Evolutionary conservation across 306 rosid genomes (phyloP).

Genomic region (Cicer yamashitae): DNA sequence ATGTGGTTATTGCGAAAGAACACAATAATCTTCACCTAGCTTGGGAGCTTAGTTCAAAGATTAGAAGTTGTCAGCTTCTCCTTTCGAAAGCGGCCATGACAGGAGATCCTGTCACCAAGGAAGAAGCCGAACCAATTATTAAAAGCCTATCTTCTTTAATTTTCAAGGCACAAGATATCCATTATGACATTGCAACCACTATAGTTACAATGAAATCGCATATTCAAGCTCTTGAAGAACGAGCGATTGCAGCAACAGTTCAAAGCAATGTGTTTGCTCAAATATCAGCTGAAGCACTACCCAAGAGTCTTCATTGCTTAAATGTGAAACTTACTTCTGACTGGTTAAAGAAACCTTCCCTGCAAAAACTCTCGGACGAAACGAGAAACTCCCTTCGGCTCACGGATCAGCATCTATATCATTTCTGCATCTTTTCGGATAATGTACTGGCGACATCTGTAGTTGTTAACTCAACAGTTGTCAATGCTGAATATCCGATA

Average conservation of each 20-base stretch:
- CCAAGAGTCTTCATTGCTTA: constrained; percentile 90
- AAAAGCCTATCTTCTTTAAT: constrained; percentile 77
- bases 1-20: constrained; percentile 88
- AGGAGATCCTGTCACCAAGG: constrained; percentile 68
- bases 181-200: constrained; percentile 91
- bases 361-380: constrained; percentile 60
- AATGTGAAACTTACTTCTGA: constrained; percentile 75
- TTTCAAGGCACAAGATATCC: constrained; percentile 83
- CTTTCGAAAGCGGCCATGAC: constrained; percentile 87
- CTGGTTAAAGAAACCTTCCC: constrained; percentile 67
- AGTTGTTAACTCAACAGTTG: constrained; percentile 82
- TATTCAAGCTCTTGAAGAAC: constrained; percentile 95
- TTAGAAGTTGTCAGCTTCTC: constrained; percentile 87
- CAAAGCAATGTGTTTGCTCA: constrained; percentile 85
- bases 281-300: constrained; percentile 78
- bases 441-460: constrained; percentile 80
- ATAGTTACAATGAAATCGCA: constrained; percentile 90
- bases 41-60: constrained; percentile 86
- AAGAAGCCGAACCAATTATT: constrained; percentile 85
- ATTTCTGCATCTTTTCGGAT: constrained; percentile 95
- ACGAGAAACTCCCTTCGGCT: constrained; percentile 69
- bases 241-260: constrained; percentile 72
- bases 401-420: constrained; percentile 75
- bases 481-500: constrained; percentile 76
- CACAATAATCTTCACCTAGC: constrained; percentile 93